phyloP scores from a whole-genome alignment of 192 early-diverging fungal genomes.

The Backusella morwellensis region DNA sequence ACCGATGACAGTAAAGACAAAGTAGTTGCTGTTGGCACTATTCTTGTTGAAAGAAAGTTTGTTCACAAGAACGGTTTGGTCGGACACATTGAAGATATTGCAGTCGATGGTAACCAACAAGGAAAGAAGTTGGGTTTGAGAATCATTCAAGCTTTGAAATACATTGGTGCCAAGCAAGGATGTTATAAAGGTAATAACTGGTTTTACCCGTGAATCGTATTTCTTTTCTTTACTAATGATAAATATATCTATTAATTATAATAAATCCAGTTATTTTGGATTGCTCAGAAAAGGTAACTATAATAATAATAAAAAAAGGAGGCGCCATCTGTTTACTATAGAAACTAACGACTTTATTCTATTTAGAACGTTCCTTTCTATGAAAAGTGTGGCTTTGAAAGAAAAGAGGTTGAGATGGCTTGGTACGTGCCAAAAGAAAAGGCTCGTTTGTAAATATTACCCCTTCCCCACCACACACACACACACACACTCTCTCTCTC shows the following conservation, averaged over 20 bases:
- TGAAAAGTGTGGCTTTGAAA: constrained; percentile 80
- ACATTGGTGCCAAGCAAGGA: constrained; percentile 73
- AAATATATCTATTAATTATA: neutral
- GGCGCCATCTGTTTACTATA: neutral
- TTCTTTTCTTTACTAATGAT: neutral
- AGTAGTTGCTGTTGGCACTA: constrained; percentile 79
- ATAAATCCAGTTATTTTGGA: constrained; percentile 44
- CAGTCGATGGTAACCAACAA: constrained; percentile 56
- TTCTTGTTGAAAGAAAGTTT: constrained; percentile 86
- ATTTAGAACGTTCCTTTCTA: constrained; percentile 79
- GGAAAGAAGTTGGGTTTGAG: constrained; percentile 58
- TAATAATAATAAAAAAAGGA: neutral
- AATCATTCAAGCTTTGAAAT: constrained; percentile 81
- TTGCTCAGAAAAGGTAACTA: constrained; percentile 57
- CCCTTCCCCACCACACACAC: neutral
- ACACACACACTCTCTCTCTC: neutral
- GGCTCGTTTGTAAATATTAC: constrained; percentile 9
- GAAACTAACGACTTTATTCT: constrained; percentile 31
- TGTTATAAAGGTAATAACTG: constrained; percentile 75
- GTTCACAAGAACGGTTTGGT: constrained; percentile 74
- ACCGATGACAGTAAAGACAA: constrained; percentile 56
- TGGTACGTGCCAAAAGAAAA: constrained; percentile 53
- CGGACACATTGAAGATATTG: constrained; percentile 83
- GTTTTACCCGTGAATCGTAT: neutral
- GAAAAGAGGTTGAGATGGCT: constrained; percentile 70